A percentile compares a stretch with the other conserved stretches of the same genome.
These are phyloP conservation scores for Claviceps arundinis DNA, from an alignment of 2,329 filamentous ascomycete species.

Conservation along the genomic window DNA sequence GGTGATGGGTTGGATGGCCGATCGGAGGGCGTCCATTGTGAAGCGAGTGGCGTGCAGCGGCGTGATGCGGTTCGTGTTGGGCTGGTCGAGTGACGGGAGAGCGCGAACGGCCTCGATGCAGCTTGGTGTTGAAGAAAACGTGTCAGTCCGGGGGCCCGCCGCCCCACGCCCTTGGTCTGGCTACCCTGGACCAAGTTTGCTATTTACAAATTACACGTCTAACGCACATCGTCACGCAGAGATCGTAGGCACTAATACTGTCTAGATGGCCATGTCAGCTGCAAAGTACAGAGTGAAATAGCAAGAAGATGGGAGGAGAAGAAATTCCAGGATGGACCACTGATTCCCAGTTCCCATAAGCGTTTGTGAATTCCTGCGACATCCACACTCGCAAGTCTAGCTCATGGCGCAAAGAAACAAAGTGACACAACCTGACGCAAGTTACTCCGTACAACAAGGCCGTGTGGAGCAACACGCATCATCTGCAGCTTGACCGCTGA, in stretches of 20 bases:
- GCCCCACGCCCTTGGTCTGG: background rate
- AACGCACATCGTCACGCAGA: too few species aligned
- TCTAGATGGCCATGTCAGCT: too few species aligned
- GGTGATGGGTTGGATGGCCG: constrained; percentile 54
- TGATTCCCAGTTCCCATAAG: too few species aligned
- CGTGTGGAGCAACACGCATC: too few species aligned
- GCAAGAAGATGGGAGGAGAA: too few species aligned
- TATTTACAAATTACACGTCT: too few species aligned
- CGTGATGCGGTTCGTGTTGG: background rate
- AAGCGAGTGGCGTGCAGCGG: background rate
- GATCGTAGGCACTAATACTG: too few species aligned
- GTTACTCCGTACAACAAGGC: too few species aligned
- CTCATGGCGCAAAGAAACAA: background rate
- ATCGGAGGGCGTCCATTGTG: constrained; percentile 48
- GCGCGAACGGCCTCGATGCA: background rate
- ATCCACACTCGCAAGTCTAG: too few species aligned
- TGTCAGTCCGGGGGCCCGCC: background rate
- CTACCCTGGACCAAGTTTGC: background rate
- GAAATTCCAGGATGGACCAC: too few species aligned
- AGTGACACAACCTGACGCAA: background rate
- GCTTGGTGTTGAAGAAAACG: background rate
- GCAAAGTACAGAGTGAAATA: too few species aligned
- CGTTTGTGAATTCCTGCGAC: too few species aligned
- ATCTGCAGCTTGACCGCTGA: background rate
- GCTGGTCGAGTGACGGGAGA: background rate